Evolutionary conservation across 169 alveolate genomes (phyloP).

Genomic region (Plasmodium chabaudi): DNA sequence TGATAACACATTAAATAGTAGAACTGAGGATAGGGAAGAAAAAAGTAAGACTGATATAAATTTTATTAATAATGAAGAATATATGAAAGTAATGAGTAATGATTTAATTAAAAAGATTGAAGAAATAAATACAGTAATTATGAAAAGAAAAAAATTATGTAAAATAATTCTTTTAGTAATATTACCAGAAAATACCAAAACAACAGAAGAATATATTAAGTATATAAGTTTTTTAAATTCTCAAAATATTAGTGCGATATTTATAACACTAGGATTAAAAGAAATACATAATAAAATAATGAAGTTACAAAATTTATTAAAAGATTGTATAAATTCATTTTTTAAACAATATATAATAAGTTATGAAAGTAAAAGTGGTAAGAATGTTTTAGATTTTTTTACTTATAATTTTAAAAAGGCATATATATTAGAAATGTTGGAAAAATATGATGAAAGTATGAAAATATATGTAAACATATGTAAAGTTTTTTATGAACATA

Average conservation of each 20-base stretch:
- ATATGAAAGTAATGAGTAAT: conserved; percentile 39
- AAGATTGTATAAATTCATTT: conserved; percentile 65
- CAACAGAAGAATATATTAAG: conserved; percentile 58
- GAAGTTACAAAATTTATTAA: conserved; percentile 62
- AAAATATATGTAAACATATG: conserved; percentile 73
- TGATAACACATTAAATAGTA: neutral
- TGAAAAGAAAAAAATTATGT: conserved; percentile 58
- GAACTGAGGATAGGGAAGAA: neutral
- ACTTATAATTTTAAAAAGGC: conserved; percentile 73
- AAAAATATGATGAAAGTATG: conserved; percentile 74
- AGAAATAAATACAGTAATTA: conserved; percentile 57
- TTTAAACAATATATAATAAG: conserved; percentile 67
- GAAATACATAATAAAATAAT: conserved; percentile 68
- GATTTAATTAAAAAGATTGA: conserved; percentile 35
- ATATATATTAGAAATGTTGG: conserved; percentile 63
- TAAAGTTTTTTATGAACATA: conserved; percentile 57
- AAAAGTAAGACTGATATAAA: neutral
- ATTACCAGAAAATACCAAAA: conserved; percentile 60
- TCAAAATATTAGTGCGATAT: conserved; percentile 61
- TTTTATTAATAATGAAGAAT: conserved; percentile 16
- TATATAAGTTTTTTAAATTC: conserved; percentile 55
- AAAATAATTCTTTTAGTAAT: conserved; percentile 58
- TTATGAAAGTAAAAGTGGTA: conserved; percentile 52
- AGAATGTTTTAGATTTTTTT: conserved; percentile 39
- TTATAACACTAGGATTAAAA: conserved; percentile 64